These are phyloP conservation scores for Cicer judaicum DNA, from an alignment of 306 rosid species.

Conservation along the genomic window DNA sequence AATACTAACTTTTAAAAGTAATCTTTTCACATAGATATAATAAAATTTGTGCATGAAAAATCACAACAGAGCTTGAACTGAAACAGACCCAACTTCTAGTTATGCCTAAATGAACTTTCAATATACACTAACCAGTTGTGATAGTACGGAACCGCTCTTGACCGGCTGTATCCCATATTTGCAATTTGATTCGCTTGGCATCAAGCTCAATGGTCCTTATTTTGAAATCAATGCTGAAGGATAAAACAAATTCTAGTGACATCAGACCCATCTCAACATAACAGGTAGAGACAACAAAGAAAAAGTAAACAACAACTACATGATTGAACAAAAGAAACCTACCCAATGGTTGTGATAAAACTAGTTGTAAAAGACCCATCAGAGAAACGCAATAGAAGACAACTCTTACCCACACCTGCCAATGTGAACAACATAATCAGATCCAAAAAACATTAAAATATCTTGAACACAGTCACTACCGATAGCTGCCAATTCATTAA, in stretches of 20 bases:
- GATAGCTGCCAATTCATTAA: conserved; percentile 19
- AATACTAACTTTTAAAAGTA: not conserved
- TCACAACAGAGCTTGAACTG: conserved; percentile 4
- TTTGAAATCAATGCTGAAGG: conserved; percentile 91
- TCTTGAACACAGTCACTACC: not conserved
- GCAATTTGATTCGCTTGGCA: conserved; percentile 88
- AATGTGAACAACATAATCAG: conserved; percentile 45
- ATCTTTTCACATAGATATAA: not conserved
- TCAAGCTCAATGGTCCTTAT: conserved; percentile 98
- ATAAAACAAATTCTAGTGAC: conserved; percentile 38
- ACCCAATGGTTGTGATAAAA: conserved; percentile 97
- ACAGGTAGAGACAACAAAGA: conserved; percentile 26
- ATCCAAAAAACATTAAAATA: not conserved
- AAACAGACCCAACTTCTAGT: conserved; percentile 9
- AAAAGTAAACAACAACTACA: not conserved
- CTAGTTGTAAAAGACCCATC: conserved; percentile 99
- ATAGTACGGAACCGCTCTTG: conserved; percentile 95
- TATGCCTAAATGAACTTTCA: not conserved
- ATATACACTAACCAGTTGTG: conserved; percentile 79
- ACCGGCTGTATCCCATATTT: conserved; percentile 99
- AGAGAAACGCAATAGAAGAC: conserved; percentile 95
- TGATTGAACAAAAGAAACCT: conserved; percentile 38
- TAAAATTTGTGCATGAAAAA: conserved; percentile 8
- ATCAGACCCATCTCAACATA: conserved; percentile 29
- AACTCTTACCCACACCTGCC: conserved; percentile 98